These are phyloP conservation scores for Wickerhamiella australiensis DNA, from an alignment of 805 yeast species.

Conservation along the genomic window DNA sequence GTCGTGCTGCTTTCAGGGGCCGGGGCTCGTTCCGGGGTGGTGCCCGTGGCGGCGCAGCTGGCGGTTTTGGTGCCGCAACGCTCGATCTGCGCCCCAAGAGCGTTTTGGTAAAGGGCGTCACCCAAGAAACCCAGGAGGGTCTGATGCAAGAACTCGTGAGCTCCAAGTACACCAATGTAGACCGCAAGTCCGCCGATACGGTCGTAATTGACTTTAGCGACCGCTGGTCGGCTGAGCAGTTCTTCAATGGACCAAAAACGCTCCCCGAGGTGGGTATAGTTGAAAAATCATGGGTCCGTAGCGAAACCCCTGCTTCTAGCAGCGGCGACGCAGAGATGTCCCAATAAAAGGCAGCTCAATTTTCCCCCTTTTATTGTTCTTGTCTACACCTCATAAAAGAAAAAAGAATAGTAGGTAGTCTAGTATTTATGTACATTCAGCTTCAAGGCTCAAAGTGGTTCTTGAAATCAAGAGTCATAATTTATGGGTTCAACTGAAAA, in stretches of 20 bases:
- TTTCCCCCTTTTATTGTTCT: no score
- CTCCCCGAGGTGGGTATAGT: constrained; percentile 27
- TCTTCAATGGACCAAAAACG: constrained; percentile 21
- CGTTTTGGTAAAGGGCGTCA: constrained; percentile 27
- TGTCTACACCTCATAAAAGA: no score
- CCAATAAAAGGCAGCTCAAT: background rate
- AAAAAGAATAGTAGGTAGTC: no score
- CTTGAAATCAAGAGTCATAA: no score
- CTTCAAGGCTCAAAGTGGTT: no score
- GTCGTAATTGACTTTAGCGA: constrained; percentile 26
- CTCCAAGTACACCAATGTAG: constrained; percentile 15
- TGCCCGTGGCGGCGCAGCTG: constrained; percentile 21
- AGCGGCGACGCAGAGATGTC: constrained; percentile 1
- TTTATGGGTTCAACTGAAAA: no score
- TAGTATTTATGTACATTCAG: background rate
- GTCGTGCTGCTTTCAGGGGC: constrained; percentile 15
- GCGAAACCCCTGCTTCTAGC: background rate
- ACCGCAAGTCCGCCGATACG: constrained; percentile 16
- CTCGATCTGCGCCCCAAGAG: constrained; percentile 32
- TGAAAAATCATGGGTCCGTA: constrained; percentile 23
- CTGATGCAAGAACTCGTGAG: constrained; percentile 25
- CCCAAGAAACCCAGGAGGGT: constrained; percentile 27
- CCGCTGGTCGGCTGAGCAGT: constrained; percentile 31
- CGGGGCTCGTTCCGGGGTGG: constrained; percentile 20
- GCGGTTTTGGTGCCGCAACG: constrained; percentile 21